phyloP scores from a whole-genome alignment of 2,329 filamentous ascomycete species.

The Calonectria pteridis region DNA sequence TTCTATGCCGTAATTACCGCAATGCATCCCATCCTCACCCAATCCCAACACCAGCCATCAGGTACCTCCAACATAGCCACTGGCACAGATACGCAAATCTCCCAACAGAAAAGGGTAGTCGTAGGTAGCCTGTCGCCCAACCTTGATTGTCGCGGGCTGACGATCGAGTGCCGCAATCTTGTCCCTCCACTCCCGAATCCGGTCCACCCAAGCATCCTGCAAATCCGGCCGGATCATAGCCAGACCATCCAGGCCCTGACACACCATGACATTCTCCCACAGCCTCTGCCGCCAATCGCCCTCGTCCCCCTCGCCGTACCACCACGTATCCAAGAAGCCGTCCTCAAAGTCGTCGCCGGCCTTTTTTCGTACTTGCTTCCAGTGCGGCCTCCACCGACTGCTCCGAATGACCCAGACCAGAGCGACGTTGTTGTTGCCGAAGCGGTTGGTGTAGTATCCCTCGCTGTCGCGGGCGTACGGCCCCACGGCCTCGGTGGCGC shows the following conservation, averaged over 20 bases:
- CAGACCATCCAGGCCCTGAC: constrained; percentile 18
- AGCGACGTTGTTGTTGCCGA: constrained; percentile 11
- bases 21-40: too few species aligned
- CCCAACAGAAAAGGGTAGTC: constrained; percentile 22
- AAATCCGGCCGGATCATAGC: constrained; percentile 20
- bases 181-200: constrained; percentile 10
- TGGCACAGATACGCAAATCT: constrained; percentile 19
- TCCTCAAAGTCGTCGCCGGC: constrained; percentile 17
- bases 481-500: constrained; percentile 12
- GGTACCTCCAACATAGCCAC: constrained; percentile 16
- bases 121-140: constrained; percentile 16
- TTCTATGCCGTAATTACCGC: too few species aligned
- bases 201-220: constrained; percentile 8
- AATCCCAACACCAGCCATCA: not conserved
- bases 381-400: constrained; percentile 22
- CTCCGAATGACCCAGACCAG: constrained; percentile 23
- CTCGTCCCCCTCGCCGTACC: not conserved
- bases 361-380: not conserved
- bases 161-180: constrained; percentile 13
- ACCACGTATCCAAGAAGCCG: constrained; percentile 13
- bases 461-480: not conserved
- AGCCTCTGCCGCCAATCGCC: constrained; percentile 18
- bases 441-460: not conserved
- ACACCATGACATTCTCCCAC: constrained; percentile 26
- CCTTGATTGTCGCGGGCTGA: not conserved